A percentile compares a stretch with the other conserved stretches of the same genome.
Evolutionary conservation across 108 stramenopile species (phyloP).

Genomic region (Cylindrotheca closterium): DNA sequence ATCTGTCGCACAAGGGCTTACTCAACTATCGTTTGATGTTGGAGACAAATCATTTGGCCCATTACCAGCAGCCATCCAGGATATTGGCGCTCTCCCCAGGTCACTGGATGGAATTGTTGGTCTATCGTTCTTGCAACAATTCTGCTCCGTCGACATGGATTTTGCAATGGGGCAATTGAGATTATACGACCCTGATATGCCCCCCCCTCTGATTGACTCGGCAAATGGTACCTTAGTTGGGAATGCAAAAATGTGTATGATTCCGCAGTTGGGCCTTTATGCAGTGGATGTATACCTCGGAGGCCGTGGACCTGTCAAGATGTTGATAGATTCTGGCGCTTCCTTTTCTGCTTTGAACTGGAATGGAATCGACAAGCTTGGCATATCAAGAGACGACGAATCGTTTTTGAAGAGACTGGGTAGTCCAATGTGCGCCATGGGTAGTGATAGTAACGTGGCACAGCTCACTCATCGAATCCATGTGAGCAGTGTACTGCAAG

Average conservation of each 20-base stretch:
- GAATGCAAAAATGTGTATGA: background rate
- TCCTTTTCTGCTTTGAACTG: constrained; percentile 59
- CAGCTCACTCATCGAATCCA: constrained; percentile 60
- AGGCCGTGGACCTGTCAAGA: constrained; percentile 66
- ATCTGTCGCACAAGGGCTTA: constrained; percentile 39
- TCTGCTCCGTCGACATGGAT: constrained; percentile 59
- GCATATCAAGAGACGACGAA: constrained; percentile 23
- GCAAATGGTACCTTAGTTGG: background rate
- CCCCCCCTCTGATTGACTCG: constrained; percentile 2
- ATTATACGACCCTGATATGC: constrained; percentile 29
- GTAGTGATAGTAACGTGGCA: constrained; percentile 64
- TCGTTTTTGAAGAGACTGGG: constrained; percentile 36
- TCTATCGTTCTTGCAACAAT: constrained; percentile 68
- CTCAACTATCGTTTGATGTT: constrained; percentile 49
- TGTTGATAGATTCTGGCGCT: constrained; percentile 79
- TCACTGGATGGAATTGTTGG: constrained; percentile 78
- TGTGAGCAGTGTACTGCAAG: constrained; percentile 46
- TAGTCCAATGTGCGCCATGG: constrained; percentile 60
- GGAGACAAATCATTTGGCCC: constrained; percentile 44
- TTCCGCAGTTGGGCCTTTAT: constrained; percentile 59
- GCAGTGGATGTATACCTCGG: constrained; percentile 54
- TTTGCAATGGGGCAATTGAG: constrained; percentile 40
- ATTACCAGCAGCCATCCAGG: constrained; percentile 63
- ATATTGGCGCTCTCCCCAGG: constrained; percentile 69
- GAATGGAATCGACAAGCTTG: constrained; percentile 61